phyloP scores from a whole-genome alignment of 139 green algal species.

The Deuterostichococcus epilithicus region DNA sequence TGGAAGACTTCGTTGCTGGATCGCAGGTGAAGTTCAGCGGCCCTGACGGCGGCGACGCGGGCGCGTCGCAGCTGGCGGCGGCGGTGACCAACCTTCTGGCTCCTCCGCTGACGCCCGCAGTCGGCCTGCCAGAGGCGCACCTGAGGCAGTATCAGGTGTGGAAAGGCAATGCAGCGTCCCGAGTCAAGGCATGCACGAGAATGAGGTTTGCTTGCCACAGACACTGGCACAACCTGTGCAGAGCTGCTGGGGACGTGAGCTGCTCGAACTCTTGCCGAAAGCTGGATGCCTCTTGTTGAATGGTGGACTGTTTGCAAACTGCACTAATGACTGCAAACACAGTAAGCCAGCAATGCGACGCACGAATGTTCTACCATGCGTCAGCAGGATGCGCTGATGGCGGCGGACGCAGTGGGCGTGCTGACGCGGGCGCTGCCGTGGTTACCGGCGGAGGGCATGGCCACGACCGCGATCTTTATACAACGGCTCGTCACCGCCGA shows the following conservation, averaged over 20 bases:
- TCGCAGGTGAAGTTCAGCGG: not conserved
- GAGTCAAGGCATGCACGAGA: not conserved
- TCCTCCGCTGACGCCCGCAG: not conserved
- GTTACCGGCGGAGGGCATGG: conserved; percentile 6
- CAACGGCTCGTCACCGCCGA: conserved; percentile 30
- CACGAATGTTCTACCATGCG: no score
- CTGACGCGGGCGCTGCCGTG: not conserved
- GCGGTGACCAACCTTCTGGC: not conserved
- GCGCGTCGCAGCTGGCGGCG: not conserved
- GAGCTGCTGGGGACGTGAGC: no score
- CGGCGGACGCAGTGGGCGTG: not conserved
- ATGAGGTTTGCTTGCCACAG: not conserved
- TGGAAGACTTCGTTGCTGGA: no score
- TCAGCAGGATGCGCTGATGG: not conserved
- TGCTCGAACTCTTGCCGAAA: no score
- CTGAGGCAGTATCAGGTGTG: not conserved
- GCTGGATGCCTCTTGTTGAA: no score
- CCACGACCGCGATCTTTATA: conserved; percentile 21
- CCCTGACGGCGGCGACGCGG: not conserved
- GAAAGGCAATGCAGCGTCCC: no score
- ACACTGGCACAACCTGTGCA: no score
- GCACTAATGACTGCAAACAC: no score
- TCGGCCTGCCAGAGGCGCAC: not conserved
- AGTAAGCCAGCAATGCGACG: not conserved
- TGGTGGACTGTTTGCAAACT: no score